phyloP scores from a whole-genome alignment of 306 rosid genomes.

The Psophocarpus tetragonolobus region DNA sequence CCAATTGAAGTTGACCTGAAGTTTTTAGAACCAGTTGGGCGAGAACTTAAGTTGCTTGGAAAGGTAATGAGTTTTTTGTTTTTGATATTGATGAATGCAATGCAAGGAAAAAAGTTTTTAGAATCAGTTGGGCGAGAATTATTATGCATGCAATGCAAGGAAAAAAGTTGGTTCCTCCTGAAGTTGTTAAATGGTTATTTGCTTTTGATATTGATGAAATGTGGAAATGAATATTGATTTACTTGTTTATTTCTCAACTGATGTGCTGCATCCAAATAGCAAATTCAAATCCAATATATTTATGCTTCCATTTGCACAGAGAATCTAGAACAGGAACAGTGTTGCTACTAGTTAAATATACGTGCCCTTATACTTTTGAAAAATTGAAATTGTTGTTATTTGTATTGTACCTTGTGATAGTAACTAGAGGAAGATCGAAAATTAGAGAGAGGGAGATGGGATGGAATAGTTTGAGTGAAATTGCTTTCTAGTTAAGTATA shows the following conservation, averaged over 20 bases:
- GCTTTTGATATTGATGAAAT: constrained; percentile 19
- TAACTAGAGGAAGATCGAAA: too few relatives aligned
- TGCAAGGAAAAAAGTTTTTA: constrained; percentile 33
- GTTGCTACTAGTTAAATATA: neutral
- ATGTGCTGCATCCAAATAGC: neutral
- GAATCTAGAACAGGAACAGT: neutral
- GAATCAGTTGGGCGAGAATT: constrained; percentile 94
- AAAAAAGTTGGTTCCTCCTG: neutral
- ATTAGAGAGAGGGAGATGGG: neutral
- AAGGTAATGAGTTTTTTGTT: too few relatives aligned
- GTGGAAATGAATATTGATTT: neutral
- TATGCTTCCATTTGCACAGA: neutral
- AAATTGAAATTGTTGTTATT: neutral
- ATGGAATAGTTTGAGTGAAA: neutral
- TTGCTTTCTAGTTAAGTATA: neutral
- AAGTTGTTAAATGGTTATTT: constrained; percentile 16
- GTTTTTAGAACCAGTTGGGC: constrained; percentile 85
- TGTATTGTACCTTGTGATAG: neutral
- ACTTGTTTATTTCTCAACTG: neutral
- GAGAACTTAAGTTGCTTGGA: constrained; percentile 84
- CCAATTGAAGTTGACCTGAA: constrained; percentile 69
- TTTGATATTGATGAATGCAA: too few relatives aligned
- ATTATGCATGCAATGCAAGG: constrained; percentile 38
- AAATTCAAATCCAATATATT: constrained; percentile 2
- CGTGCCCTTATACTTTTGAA: neutral